Evolutionary conservation across 2,329 filamentous ascomycete species (phyloP).

Genomic region (Aspergillus vadensis): DNA sequence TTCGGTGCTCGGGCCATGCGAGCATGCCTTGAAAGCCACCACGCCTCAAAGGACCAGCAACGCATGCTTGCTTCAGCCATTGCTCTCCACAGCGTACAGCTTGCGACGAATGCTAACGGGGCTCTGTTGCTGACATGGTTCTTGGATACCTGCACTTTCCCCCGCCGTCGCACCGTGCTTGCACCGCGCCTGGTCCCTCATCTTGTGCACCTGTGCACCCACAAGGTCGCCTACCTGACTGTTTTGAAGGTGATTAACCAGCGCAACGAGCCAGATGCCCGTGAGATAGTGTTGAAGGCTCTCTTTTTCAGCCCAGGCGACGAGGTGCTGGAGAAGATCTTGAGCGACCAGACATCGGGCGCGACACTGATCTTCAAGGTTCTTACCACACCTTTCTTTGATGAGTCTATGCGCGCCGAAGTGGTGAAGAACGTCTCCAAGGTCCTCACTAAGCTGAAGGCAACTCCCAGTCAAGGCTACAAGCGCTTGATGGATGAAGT

Average conservation of each 20-base stretch:
- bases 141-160: constrained; percentile 95
- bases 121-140: constrained; percentile 96
- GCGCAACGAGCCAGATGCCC: constrained; percentile 87
- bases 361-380: constrained; percentile 98
- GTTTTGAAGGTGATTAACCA: constrained; percentile 99
- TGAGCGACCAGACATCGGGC: constrained; percentile 87
- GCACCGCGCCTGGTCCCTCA: constrained; percentile 90
- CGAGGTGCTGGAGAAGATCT: constrained; percentile 82
- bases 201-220: constrained; percentile 91
- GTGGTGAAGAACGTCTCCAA: constrained; percentile 91
- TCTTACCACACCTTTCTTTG: constrained; percentile 93
- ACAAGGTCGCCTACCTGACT: constrained; percentile 97
- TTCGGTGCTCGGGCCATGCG: constrained; percentile 96
- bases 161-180: constrained; percentile 83
- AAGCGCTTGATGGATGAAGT: constrained; percentile 99
- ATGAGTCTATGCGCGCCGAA: constrained; percentile 83
- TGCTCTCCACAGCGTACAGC: constrained; percentile 92
- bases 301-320: constrained; percentile 91
- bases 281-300: constrained; percentile 84
- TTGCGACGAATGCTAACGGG: constrained; percentile 94
- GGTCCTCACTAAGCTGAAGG: constrained; percentile 86
- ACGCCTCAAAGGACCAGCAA: constrained; percentile 92
- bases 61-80: constrained; percentile 91
- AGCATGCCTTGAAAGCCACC: constrained; percentile 93
- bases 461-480: constrained; percentile 91